These are phyloP conservation scores for Fusarium abutilonis DNA, from an alignment of 2,329 filamentous ascomycete genomes.

Conservation along the genomic window DNA sequence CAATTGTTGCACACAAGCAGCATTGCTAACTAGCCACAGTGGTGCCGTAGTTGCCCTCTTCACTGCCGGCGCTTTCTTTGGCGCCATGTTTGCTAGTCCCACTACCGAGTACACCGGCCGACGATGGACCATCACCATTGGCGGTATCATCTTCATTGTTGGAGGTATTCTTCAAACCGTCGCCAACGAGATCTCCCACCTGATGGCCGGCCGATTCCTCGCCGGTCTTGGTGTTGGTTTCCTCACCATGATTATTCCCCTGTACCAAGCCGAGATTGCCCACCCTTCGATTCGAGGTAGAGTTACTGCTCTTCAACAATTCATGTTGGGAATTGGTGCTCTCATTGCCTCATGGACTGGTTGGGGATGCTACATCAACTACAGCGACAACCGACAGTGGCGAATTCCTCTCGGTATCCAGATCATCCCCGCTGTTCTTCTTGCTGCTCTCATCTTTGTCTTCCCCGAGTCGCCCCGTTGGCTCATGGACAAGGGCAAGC, in stretches of 20 bases:
- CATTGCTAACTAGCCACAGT: neutral
- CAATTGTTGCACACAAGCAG: accelerated
- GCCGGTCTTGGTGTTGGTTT: constrained; percentile 64
- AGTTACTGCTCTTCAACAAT: constrained; percentile 79
- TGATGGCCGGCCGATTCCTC: constrained; percentile 75
- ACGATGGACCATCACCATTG: constrained; percentile 75
- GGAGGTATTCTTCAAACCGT: constrained; percentile 79
- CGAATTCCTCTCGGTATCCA: constrained; percentile 36
- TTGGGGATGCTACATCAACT: constrained; percentile 17
- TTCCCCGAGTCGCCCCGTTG: constrained; percentile 43
- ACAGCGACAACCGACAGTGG: constrained; percentile 27
- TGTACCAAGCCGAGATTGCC: constrained; percentile 81
- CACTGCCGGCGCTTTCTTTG: constrained; percentile 77
- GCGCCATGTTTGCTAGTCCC: constrained; percentile 71
- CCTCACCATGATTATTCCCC: constrained; percentile 51
- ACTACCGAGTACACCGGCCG: constrained; percentile 73
- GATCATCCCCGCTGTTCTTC: constrained; percentile 25
- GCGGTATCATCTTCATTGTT: constrained; percentile 74
- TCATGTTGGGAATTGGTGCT: constrained; percentile 80
- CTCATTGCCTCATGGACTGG: constrained; percentile 58
- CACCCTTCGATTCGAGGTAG: constrained; percentile 79
- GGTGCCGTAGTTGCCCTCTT: constrained; percentile 71
- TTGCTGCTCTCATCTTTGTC: constrained; percentile 34
- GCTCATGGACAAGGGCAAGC: constrained; percentile 72
- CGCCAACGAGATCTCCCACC: constrained; percentile 65